Evolutionary conservation across 176 grass and related monocot genomes (phyloP).

Genomic region (Oryza australiensis): DNA sequence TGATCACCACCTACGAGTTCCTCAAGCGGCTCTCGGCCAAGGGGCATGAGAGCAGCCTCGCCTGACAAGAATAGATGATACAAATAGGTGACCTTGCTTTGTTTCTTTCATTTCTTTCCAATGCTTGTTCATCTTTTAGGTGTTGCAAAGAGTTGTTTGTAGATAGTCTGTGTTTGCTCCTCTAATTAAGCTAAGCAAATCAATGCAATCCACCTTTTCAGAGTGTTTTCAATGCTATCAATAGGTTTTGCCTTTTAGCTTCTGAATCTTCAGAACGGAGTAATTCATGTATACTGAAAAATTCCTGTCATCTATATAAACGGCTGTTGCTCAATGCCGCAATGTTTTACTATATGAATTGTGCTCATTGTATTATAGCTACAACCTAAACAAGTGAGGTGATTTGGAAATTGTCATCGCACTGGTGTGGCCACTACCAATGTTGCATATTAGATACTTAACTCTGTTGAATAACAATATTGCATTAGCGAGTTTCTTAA

Average conservation of each 20-base stretch:
- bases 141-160: constrained; percentile 42
- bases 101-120: constrained; percentile 42
- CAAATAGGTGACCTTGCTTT: constrained; percentile 37
- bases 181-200: constrained; percentile 27
- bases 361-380: neutral
- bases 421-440: neutral
- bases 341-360: neutral
- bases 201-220: neutral
- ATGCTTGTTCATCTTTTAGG: constrained; percentile 41
- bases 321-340: neutral
- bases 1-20: constrained; percentile 91
- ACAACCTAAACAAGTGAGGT: neutral
- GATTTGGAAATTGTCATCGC: neutral
- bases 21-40: constrained; percentile 77
- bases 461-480: neutral
- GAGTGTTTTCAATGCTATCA: neutral
- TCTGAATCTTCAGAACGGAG: neutral
- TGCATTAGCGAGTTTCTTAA: neutral
- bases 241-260: neutral
- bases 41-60: constrained; percentile 39
- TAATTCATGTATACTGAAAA: neutral
- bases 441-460: neutral
- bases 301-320: neutral
- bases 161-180: constrained; percentile 37
- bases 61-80: constrained; percentile 41